Conservation (phyloP, 2,329 filamentous ascomycete genomes). For the Emericellopsis cladophorae region DNA sequence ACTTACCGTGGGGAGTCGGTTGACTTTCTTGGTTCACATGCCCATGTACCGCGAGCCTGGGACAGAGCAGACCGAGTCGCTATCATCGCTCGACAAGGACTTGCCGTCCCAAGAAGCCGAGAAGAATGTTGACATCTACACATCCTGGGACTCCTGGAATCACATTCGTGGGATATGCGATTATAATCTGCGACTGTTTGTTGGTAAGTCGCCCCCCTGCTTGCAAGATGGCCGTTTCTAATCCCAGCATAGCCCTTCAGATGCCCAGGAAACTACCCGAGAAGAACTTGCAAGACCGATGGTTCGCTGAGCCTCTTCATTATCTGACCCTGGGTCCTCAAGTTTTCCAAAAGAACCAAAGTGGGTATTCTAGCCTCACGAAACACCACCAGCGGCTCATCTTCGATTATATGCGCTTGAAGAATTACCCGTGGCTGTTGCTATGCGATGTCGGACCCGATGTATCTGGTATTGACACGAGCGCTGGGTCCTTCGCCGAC, state of each 20-base stretch:
- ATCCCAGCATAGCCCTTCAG: slow-evolving; percentile 31
- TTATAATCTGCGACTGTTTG: slow-evolving; percentile 68
- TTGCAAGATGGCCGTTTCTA: neutral
- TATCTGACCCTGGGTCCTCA: slow-evolving; percentile 41
- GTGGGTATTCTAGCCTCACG: slow-evolving; percentile 48
- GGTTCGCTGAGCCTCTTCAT: slow-evolving; percentile 58
- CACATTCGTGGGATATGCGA: slow-evolving; percentile 72
- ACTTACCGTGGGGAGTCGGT: slow-evolving; percentile 58
- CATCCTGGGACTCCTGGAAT: slow-evolving; percentile 91
- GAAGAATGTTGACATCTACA: slow-evolving; percentile 55
- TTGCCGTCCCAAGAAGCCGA: slow-evolving; percentile 14
- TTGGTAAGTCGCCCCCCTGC: slow-evolving; percentile 52
- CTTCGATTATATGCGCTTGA: slow-evolving; percentile 50
- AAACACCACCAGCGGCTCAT: slow-evolving; percentile 50
- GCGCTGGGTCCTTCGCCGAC: slow-evolving; percentile 8
- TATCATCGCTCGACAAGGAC: slow-evolving; percentile 31
- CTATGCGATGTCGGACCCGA: slow-evolving; percentile 48
- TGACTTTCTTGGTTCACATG: slow-evolving; percentile 70
- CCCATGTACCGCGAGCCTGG: slow-evolving; percentile 70
- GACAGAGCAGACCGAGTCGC: slow-evolving; percentile 34
- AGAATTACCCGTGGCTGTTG: slow-evolving; percentile 48
- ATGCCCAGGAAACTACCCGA: slow-evolving; percentile 47
- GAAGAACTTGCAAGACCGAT: slow-evolving; percentile 48
- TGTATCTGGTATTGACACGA: slow-evolving; percentile 15
- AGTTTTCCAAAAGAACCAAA: slow-evolving; percentile 47